Base-by-base conservation (phyloP, 352 stramenopile genomes). In the Phytophthora citrophthora region DNA sequence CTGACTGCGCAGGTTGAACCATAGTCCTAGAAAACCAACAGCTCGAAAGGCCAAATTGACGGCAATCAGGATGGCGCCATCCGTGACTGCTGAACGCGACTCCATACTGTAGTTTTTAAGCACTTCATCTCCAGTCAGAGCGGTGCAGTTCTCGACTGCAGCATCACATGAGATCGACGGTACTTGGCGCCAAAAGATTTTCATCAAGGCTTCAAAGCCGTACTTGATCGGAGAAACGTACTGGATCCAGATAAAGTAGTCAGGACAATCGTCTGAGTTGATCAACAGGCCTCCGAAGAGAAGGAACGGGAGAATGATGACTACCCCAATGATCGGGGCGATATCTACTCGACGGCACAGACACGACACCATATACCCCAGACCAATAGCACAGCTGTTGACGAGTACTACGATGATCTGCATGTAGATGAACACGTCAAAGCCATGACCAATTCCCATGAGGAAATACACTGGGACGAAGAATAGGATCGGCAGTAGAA, bases 171-270 rank as follows among this genome's bases (percentile, higher is more conserved):
- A 34, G n/a, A 88, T 88, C 0, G 41, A 20, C 3, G 53, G 26
- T 7, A 86, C 58, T 8, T 66, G 32, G 1, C 55, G 16, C 79
- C 79, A 88, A 54, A 72, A 86, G 31, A 81, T 71, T 18, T 77
- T 81, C 69, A 83, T 86, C 13, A 82, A 10, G 8, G 67, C 79
- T 27, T 78, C 71, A 43, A 75, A 86, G 27, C 74, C 68, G 48
- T 77, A 84, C 32, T 79, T 80, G 43, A 86, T 63, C 1, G 74
- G 74, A 10, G 76, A 88, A 2, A 86, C 26, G 44, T 79, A 80
- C 32, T 75, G 40, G 26, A 86, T 49, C 78, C 78, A 88, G 3
- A 70, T 36, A 29, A 86, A 77, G 36, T 77, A 84, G n/a, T 61
- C 55, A 5, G 75, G 78, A 3, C 50, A 70, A 45, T 79, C 68